Conservation (phyloP, 495 filamentous ascomycete species). For the Podospora pseudocomata region DNA sequence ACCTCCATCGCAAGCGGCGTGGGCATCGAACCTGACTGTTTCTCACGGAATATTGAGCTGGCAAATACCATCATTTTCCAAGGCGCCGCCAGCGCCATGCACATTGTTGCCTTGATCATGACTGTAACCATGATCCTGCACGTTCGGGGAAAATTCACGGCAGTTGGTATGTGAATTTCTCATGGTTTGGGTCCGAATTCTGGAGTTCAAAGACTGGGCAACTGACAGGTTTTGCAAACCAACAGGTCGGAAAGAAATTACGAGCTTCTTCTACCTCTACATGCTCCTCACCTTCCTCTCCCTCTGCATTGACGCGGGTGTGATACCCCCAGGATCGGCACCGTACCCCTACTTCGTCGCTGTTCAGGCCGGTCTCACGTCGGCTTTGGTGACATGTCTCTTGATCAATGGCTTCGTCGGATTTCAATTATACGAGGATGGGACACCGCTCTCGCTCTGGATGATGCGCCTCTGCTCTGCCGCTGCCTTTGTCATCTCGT, state of each 20-base stretch:
- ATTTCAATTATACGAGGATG: slow-evolving; percentile 98
- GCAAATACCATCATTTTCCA: slow-evolving; percentile 99
- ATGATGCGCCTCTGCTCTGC: slow-evolving; percentile 73
- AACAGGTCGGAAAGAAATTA: slow-evolving; percentile 94
- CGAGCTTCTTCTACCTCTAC: slow-evolving; percentile 96
- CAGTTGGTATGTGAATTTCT: slow-evolving; percentile 72
- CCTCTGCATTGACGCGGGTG: slow-evolving; percentile 88
- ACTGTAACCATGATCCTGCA: slow-evolving; percentile 95
- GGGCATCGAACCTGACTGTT: slow-evolving; percentile 87
- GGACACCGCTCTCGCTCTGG: slow-evolving; percentile 94
- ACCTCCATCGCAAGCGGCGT: slow-evolving; percentile 60
- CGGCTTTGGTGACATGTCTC: slow-evolving; percentile 81
- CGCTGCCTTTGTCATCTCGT: slow-evolving; percentile 81
- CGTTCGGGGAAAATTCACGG: slow-evolving; percentile 95
- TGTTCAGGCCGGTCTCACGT: slow-evolving; percentile 84
- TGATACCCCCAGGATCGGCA: slow-evolving; percentile 74
- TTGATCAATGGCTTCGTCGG: slow-evolving; percentile 98
- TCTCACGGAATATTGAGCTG: slow-evolving; percentile 89
- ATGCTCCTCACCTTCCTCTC: slow-evolving; percentile 85
- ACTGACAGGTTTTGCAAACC: slow-evolving; percentile 6
- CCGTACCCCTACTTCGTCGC: slow-evolving; percentile 90
- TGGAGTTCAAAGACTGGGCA: neutral
- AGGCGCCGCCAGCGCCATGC: slow-evolving; percentile 83
- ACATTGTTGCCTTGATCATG: slow-evolving; percentile 89
- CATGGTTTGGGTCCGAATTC: neutral